These are phyloP conservation scores for Tolypocladium ophioglossoides DNA, from an alignment of 2,329 filamentous ascomycete species.

Conservation along the genomic window DNA sequence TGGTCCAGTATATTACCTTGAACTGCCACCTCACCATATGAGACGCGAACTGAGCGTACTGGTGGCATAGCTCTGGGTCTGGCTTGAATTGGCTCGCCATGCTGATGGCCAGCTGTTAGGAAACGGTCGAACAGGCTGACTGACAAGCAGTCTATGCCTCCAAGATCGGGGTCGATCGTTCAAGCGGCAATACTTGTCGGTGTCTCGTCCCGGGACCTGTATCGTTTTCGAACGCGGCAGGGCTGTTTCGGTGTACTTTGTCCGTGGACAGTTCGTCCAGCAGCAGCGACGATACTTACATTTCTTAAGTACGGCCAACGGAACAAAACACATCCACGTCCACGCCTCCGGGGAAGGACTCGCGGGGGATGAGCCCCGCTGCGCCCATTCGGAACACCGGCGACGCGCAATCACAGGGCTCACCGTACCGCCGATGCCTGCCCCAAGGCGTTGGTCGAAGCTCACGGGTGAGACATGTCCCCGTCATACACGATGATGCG, in stretches of 20 bases:
- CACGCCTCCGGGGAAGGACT: too few species aligned
- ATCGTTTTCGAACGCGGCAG: neutral
- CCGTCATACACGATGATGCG: neutral
- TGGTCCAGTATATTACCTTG: constrained; percentile 33
- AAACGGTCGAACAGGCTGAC: neutral
- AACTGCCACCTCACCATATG: constrained; percentile 30
- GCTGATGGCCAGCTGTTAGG: neutral
- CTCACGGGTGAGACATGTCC: neutral
- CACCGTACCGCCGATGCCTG: neutral
- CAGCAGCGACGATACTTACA: too few species aligned
- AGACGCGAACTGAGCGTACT: constrained; percentile 34
- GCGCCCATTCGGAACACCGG: neutral
- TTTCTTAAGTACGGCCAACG: neutral
- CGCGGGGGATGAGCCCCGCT: neutral
- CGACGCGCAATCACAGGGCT: neutral
- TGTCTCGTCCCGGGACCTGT: neutral
- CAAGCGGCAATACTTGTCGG: neutral
- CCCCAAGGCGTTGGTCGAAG: neutral
- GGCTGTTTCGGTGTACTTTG: neutral
- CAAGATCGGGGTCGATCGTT: neutral
- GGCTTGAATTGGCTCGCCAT: constrained; percentile 5
- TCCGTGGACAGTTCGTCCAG: neutral
- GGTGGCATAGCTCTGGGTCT: constrained; percentile 21
- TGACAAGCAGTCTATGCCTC: neutral
- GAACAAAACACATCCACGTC: neutral